Base-by-base conservation (phyloP, 2,329 filamentous ascomycete genomes). In the Ophiostoma perfectum region DNA sequence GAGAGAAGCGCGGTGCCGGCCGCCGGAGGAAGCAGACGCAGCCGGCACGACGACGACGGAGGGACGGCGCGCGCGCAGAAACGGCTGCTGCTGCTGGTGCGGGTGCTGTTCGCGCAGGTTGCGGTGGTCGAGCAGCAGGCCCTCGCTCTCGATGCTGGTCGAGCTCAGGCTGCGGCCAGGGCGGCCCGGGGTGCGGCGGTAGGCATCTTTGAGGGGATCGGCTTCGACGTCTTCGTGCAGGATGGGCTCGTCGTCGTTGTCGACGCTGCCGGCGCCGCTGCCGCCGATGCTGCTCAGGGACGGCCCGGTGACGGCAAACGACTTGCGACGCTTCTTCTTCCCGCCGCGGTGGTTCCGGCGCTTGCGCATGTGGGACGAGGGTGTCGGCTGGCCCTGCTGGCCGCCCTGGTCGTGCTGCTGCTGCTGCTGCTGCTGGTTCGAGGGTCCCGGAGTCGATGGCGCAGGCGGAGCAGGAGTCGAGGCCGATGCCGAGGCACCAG, bases 91-190 rank as follows among this genome's bases (percentile, higher is more conserved):
- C 62, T 82, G 84, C 72, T 89, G 88, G 65, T 98, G 93, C n/a
- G 97, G 81, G 72, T 98, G 80, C 8, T 98, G 81, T 8, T 87
- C 89, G 76, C 96, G 89, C 77, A 92, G 62, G 1, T 27, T 16
- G 73, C 92, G 86, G 78, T 98, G 94, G 78, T 98, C 94, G 18
- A 98, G 81, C 73, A 98, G 80, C 8, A 98, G 80, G 7, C 87
- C 89, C 76, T 96, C 90, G 77, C 93, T 97, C 73, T 97, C 94
- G 71, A 98, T 81, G 77, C 94, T 98, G 0, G 91, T 93, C 74
- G 85, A 88, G 79, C 94, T 98, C 71, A 88, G 76, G 75, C 90
- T 92, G 62, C 80, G 78, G 86, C 86, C 75, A 86, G 83, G 63
- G 78, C 80, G 70, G 80, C 76, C 68, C 64, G 75, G 73, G 42